A percentile compares a stretch with the other conserved stretches of the same genome.
Evolutionary conservation across 1,284 basidiomycete genomes (phyloP).

Genomic region (Fomitopsis betulina): DNA sequence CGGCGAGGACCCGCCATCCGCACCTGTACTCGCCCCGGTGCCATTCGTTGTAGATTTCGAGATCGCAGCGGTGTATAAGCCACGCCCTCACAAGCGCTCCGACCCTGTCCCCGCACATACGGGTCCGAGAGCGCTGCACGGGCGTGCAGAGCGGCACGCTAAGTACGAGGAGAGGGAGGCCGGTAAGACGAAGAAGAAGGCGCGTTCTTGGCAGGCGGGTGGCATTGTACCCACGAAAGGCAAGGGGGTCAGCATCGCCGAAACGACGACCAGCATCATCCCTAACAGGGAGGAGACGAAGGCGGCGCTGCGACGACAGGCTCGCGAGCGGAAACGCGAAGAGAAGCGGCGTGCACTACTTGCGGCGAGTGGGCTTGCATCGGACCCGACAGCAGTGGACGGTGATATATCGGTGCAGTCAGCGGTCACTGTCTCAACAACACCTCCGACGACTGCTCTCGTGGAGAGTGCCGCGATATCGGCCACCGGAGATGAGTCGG

Average conservation of each 20-base stretch:
- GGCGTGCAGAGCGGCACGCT: constrained; percentile 36
- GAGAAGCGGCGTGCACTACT: constrained; percentile 22
- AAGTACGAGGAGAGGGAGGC: constrained; percentile 20
- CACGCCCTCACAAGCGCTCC: constrained; percentile 49
- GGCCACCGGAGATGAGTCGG: neutral
- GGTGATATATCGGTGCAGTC: neutral
- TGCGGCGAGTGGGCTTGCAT: neutral
- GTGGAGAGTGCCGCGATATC: neutral
- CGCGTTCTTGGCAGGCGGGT: constrained; percentile 20
- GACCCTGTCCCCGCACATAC: constrained; percentile 23
- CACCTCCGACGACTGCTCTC: neutral
- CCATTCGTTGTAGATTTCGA: constrained; percentile 51
- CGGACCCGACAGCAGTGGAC: neutral
- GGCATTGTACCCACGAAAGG: neutral
- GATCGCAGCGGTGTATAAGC: constrained; percentile 67
- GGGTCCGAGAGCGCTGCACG: constrained; percentile 13
- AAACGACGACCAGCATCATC: constrained; percentile 1
- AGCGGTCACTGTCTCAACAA: neutral
- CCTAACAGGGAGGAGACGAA: constrained; percentile 26
- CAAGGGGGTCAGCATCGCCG: neutral
- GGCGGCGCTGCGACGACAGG: constrained; percentile 37
- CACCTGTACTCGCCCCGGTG: constrained; percentile 1
- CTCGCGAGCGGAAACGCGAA: constrained; percentile 45
- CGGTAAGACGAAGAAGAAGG: constrained; percentile 20
- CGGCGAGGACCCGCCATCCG: constrained; percentile 13